phyloP scores from a whole-genome alignment of 2,329 filamentous ascomycete genomes.

The Lachnellula cervina region DNA sequence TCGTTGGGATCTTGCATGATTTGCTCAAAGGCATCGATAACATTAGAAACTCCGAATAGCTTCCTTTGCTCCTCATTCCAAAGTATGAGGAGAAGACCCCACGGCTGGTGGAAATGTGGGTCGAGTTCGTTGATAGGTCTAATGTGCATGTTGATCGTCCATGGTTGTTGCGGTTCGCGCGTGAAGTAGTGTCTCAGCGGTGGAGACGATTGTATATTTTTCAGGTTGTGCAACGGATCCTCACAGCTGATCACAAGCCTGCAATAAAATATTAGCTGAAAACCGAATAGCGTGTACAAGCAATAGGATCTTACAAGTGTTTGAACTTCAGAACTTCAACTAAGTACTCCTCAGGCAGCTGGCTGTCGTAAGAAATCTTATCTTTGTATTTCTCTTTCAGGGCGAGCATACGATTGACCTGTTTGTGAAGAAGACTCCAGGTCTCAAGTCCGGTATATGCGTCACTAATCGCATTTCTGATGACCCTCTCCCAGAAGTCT shows the following conservation, averaged over 20 bases:
- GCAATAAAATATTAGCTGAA: conserved; percentile 28
- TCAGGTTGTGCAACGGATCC: conserved; percentile 29
- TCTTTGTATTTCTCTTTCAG: conserved; percentile 32
- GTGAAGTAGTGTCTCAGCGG: conserved; percentile 35
- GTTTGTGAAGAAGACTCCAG: conserved; percentile 13
- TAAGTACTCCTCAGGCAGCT: conserved; percentile 36
- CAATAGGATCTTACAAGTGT: not conserved
- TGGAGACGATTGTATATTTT: conserved; percentile 28
- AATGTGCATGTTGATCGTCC: conserved; percentile 12
- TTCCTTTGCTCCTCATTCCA: conserved; percentile 2
- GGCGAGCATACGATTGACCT: conserved; percentile 18
- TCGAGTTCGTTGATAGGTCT: conserved; percentile 1
- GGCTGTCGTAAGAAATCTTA: conserved; percentile 28
- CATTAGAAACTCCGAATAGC: conserved; percentile 1
- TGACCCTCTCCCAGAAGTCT: conserved; percentile 38
- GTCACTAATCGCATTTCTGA: conserved; percentile 32
- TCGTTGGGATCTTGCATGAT: conserved; percentile 2
- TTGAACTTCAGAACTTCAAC: conserved; percentile 31
- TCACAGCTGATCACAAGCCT: conserved; percentile 33
- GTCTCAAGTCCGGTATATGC: conserved; percentile 23
- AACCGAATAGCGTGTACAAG: not conserved
- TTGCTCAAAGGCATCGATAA: conserved; percentile 9
- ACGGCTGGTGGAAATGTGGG: conserved; percentile 21
- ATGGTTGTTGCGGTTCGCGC: conserved; percentile 30
- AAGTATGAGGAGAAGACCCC: conserved; percentile 3